Evolutionary conservation across 2,329 filamentous ascomycete genomes (phyloP), one percentile per base, ranked within the genome.

Genomic region (Exophiala sp.): DNA sequence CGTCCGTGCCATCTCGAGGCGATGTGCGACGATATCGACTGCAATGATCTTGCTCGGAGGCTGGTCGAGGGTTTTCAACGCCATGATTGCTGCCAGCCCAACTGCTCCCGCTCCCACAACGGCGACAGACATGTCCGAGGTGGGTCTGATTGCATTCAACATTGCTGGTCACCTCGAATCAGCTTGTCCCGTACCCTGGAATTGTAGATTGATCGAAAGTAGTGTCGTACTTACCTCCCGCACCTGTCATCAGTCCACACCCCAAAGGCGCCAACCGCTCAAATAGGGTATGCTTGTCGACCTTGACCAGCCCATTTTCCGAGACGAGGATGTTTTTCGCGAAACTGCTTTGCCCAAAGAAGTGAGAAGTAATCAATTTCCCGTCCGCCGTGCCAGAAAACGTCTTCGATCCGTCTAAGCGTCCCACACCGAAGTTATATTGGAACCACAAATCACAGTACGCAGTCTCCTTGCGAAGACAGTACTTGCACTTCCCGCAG

Each of bases 21-120:
- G 68, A 3, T 62, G 61, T 6, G 70, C 63, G 10, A 77, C 67
- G 8, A 78, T 65, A 56, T 80, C 77, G 6, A 78, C 69, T 4
- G 71, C 77, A 8, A 80, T 72, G 47, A 80, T 61, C 34, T 54
- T 59, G 38, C 36, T 55, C 9, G 62, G 62, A n/a, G 58, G 60
- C 11, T 52, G 49, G 16, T 58, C 47, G 21, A 62, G 55, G 29
- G 66, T 52, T 34, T 65, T 68, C 3, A 68, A 62, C 1, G 64
- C 68, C 68, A 70, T 69, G 20, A 71, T 59, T 1, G 65, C 67
- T 10, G 63, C 59, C 20, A 70, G 52, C 2, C 69, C 69, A 2
- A 72, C 69, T 2, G 62, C 58, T 1, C 69, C 69, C 2, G 62
- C 58, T 1, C 69, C 69, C 18, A 69, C 64, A 5, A 71, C 60